Evolutionary conservation across 176 grass and related monocot species (phyloP).

Genomic region (Calamus simplicifolius): DNA sequence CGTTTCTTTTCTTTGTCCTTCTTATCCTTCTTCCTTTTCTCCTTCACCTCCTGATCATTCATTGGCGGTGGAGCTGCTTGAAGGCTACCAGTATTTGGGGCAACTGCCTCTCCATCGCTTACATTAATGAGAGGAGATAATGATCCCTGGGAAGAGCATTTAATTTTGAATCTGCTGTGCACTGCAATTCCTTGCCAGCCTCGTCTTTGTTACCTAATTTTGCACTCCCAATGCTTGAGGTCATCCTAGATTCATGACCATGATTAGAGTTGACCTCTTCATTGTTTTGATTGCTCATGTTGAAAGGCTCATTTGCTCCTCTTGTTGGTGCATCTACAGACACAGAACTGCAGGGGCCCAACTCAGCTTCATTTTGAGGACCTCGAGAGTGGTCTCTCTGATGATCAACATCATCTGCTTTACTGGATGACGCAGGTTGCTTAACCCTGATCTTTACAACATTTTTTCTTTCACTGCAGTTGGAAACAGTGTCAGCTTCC

Average conservation of each 20-base stretch:
- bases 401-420: slow-evolving; percentile 57
- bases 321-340: slow-evolving; percentile 86
- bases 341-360: slow-evolving; percentile 78
- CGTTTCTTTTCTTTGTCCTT: slow-evolving; percentile 69
- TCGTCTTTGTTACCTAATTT: slow-evolving; percentile 46
- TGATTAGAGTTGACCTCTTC: slow-evolving; percentile 14
- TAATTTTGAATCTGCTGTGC: slow-evolving; percentile 73
- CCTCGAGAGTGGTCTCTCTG: slow-evolving; percentile 36
- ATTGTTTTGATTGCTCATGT: slow-evolving; percentile 4
- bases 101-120: slow-evolving; percentile 20
- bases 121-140: slow-evolving; percentile 18
- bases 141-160: slow-evolving; percentile 25
- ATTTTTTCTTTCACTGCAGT: slow-evolving; percentile 80
- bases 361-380: slow-evolving; percentile 65
- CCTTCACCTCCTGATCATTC: slow-evolving; percentile 34
- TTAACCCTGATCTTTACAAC: slow-evolving; percentile 84
- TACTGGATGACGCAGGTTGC: slow-evolving; percentile 65
- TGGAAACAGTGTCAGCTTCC: slow-evolving; percentile 80
- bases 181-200: slow-evolving; percentile 70
- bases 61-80: slow-evolving; percentile 19
- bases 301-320: slow-evolving; percentile 44
- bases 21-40: slow-evolving; percentile 60
- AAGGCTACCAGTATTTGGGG: slow-evolving; percentile 25
- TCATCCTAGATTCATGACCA: slow-evolving; percentile 36
- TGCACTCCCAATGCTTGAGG: slow-evolving; percentile 70